Percentiles rank a stretch among this genome's conserved stretches.
These are phyloP conservation scores for Artomyces pyxidatus DNA, from an alignment of 768 basidiomycete genomes.

Conservation along the genomic window DNA sequence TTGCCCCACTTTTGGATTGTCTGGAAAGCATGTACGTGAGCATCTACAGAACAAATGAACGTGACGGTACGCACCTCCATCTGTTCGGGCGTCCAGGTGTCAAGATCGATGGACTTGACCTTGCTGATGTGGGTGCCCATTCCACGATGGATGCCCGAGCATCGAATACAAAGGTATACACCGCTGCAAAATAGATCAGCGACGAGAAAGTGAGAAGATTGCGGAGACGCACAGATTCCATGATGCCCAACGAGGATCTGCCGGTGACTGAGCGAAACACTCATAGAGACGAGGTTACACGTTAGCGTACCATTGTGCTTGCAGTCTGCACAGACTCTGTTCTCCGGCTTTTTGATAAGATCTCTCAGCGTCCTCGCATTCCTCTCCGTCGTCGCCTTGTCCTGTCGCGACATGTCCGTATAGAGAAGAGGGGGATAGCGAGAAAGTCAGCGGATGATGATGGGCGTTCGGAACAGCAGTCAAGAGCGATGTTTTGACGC, in stretches of 20 bases:
- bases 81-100: conserved; percentile 96
- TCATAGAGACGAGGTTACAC: not conserved
- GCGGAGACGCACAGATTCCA: conserved; percentile 77
- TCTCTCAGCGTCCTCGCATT: conserved; percentile 75
- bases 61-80: conserved; percentile 57
- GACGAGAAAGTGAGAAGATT: conserved; percentile 3
- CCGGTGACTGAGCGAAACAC: conserved; percentile 4
- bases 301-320: conserved; percentile 83
- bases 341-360: conserved; percentile 82
- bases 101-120: conserved; percentile 95
- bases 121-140: conserved; percentile 99
- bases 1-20: conserved; percentile 94
- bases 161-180: conserved; percentile 92
- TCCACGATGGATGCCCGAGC: conserved; percentile 93
- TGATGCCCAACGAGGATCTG: conserved; percentile 97
- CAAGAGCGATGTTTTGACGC: not conserved
- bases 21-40: not conserved
- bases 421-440: not conserved
- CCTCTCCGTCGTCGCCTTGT: conserved; percentile 79
- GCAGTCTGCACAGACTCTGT: conserved; percentile 94
- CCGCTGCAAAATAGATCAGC: conserved; percentile 42
- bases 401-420: conserved; percentile 43
- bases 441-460: not conserved
- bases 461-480: conserved; percentile 7
- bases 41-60: not conserved